Evolutionary conservation across 352 stramenopile genomes (phyloP), one percentile per base, ranked within the genome.

Genomic region (Phytopythium vexans): DNA sequence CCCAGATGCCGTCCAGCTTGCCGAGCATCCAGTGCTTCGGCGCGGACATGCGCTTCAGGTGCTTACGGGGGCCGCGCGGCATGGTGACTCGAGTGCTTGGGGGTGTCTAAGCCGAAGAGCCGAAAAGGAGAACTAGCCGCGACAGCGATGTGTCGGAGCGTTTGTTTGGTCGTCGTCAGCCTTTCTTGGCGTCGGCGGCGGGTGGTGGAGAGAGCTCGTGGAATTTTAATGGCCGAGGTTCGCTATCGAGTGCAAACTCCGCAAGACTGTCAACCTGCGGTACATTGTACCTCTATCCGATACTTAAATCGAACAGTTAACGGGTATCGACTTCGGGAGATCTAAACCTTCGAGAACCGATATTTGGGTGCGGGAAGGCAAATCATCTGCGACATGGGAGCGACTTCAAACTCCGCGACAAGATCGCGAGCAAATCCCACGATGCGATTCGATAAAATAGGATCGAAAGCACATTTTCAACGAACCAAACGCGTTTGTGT

Each of bases 1-100:
- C 87, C 85, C 84, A 97, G 59, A 97, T 94, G 60, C 88, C 88
- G 70, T 94, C 88, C 45, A 96, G 78, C 74, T 96, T 94, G 66
- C 80, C 82, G 46, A 93, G 83, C 82, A 93, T 93, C 86, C 84
- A 94, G 83, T 93, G 84, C 78, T 92, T 93, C 54, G 80, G 82
- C 57, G 82, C 82, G 49, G 64, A 83, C 76, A 92, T 83, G 78
- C 82, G 85, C 82, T 93, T 95, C 7, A 95, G 64, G 76, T 93
- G 85, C 66, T 91, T 90, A 79, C 82, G 81, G 64, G 83, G 83
- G 76, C 83, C 83, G 77, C 83, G 83, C 64, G 83, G 83, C 83
- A 93, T 93, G 36, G 66, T 85, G 21, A 27, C 21, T 27, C 21
- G 21, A 27, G 21, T 61, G 64, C 68, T 60, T 31, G 48, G 53